Evolutionary conservation across 805 yeast species (phyloP), one percentile per base, ranked within the genome.

Genomic region (Cyberlindnera mycetangii): DNA sequence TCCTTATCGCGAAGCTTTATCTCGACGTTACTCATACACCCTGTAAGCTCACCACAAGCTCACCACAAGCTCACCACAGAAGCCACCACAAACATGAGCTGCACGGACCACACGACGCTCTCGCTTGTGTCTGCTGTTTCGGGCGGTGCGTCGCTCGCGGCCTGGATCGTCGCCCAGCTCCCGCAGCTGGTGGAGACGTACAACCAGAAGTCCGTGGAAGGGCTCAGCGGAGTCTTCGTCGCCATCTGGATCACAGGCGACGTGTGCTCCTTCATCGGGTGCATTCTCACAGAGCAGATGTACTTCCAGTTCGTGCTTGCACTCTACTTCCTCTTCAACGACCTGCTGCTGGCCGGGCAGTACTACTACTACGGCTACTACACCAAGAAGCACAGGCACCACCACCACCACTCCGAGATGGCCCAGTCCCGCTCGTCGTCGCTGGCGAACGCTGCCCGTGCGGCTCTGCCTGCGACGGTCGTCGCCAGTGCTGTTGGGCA

Each of bases 221-320:
- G 85, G 6, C 47, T 79, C 16, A 75, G 82, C 5, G 81, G 82
- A 2, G 50, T 71, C 15, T 68, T 79, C 32, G 70, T 79, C 44
- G 65, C 72, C 7, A 68, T 77, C 4, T 69, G 73, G 73, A 45
- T 69, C 21, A 34, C 62, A 16, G 74, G 73, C 10, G 83, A 70
- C 37, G 21, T 71, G 17, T 72, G 80, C 8, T 74, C 79, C 35
- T 62, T 83, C 22, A 37, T 75, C 0, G 97, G 97, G 0, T 88
- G 96, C 49, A 47, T 86, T 0, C 60, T 89, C 37, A 89, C 96
- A 0, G 61, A 76, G 7, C 97, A 90, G 49, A 68, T 89, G 37
- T 79, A 83, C n/a, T 90, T 89, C 64, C 97, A 89, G 60, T 75
- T 80, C 10, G 67, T 81, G 18, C 67, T 89, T 15, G 87, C 95